A percentile compares a stretch with the other conserved stretches of the same genome.
phyloP scores from a whole-genome alignment of 805 yeast species.

The Zygoascus bituminiphila region DNA sequence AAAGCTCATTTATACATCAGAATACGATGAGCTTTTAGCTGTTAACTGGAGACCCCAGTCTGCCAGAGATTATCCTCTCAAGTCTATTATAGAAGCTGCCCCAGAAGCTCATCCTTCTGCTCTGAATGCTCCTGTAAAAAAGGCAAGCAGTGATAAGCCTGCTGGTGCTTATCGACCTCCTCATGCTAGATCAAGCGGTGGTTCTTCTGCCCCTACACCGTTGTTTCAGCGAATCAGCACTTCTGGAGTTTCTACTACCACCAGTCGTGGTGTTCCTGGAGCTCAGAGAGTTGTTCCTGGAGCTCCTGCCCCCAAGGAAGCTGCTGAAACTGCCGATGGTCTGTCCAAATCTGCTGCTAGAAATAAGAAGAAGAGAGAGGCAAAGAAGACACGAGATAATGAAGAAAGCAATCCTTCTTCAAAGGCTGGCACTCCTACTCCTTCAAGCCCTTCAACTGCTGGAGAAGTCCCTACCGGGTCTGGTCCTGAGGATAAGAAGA shows the following conservation, averaged over 20 bases:
- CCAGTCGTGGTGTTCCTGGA: conserved; percentile 18
- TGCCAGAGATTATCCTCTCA: conserved; percentile 46
- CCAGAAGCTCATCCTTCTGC: conserved; percentile 70
- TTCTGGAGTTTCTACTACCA: conserved; percentile 6
- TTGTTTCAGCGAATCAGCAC: conserved; percentile 19
- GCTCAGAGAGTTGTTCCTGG: conserved; percentile 12
- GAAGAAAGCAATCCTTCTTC: conserved; percentile 8
- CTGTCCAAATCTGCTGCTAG: conserved; percentile 61
- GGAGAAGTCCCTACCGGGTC: conserved; percentile 5
- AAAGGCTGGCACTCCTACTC: conserved; percentile 23
- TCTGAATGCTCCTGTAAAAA: conserved; percentile 28
- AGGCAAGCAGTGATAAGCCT: conserved; percentile 36
- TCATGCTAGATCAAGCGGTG: conserved; percentile 59
- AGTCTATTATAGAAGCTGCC: conserved; percentile 33
- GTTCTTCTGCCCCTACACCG: conserved; percentile 26
- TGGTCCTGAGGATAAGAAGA: conserved; percentile 78
- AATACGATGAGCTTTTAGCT: conserved; percentile 69
- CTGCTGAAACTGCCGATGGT: conserved; percentile 37
- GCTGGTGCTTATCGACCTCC: conserved; percentile 96
- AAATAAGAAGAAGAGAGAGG: conserved; percentile 64
- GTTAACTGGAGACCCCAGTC: conserved; percentile 79
- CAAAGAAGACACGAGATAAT: conserved; percentile 14
- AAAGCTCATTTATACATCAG: conserved; percentile 64
- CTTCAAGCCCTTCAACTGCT: conserved; percentile 27
- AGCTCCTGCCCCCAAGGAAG: conserved; percentile 40